A percentile compares a stretch with the other conserved stretches of the same genome.
These are phyloP conservation scores for Phyllosticta capitalensis DNA, from an alignment of 2,329 filamentous ascomycete genomes.

Conservation along the genomic window DNA sequence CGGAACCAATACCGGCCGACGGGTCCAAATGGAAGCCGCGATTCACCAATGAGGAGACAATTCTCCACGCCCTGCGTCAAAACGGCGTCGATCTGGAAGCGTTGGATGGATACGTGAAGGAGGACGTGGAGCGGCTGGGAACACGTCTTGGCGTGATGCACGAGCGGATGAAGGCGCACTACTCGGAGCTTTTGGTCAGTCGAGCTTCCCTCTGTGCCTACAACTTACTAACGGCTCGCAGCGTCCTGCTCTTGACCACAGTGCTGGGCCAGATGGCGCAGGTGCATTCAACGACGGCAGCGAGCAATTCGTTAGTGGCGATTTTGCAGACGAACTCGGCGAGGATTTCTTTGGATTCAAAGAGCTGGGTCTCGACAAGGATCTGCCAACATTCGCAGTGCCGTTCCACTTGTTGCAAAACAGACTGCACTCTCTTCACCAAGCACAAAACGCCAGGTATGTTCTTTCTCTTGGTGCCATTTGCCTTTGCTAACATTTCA, in stretches of 20 bases:
- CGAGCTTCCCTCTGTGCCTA: background rate
- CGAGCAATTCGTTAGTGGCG: constrained; percentile 91
- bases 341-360: constrained; percentile 99
- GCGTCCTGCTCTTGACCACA: constrained; percentile 69
- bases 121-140: constrained; percentile 81
- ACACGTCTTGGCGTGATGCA: constrained; percentile 75
- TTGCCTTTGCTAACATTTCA: constrained; percentile 19
- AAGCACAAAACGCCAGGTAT: constrained; percentile 59
- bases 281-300: constrained; percentile 92
- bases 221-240: constrained; percentile 19
- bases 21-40: constrained; percentile 49
- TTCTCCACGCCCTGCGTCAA: constrained; percentile 76
- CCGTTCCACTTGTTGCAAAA: constrained; percentile 90
- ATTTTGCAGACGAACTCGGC: constrained; percentile 94
- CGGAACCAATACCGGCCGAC: constrained; percentile 24
- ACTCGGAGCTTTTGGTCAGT: constrained; percentile 70
- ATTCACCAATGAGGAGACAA: constrained; percentile 74
- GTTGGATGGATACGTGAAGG: constrained; percentile 78
- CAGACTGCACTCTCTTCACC: constrained; percentile 75
- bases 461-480: constrained; percentile 10
- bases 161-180: constrained; percentile 86
- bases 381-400: constrained; percentile 79
- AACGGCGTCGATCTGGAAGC: constrained; percentile 74
- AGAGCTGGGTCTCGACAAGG: constrained; percentile 81
- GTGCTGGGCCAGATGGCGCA: constrained; percentile 72